Percentiles rank a stretch among this genome's conserved stretches.
Evolutionary conservation across 257 asterid genomes (phyloP).

Genomic region (Solanum sitiens): DNA sequence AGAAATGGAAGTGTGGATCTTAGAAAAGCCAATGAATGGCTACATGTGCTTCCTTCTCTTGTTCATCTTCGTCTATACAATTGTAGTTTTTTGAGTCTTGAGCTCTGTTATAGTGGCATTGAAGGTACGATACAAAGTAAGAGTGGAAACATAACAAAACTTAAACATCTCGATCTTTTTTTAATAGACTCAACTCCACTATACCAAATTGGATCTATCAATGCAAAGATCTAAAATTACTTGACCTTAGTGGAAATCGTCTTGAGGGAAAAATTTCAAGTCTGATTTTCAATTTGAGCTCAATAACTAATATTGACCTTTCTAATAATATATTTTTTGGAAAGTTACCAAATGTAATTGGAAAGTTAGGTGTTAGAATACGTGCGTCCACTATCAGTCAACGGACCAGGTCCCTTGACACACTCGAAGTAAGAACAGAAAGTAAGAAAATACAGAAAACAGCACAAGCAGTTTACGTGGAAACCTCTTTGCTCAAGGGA

Average conservation of each 20-base stretch:
- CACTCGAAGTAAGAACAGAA: too few relatives aligned
- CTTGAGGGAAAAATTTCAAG: constrained; percentile 12
- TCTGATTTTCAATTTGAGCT: background rate
- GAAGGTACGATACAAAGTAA: constrained; percentile 5
- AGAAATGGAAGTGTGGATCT: background rate
- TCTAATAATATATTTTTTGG: background rate
- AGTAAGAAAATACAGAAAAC: too few relatives aligned
- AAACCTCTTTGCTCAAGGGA: too few relatives aligned
- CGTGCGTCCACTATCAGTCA: too few relatives aligned
- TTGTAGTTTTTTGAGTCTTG: constrained; percentile 1
- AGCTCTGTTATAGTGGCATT: background rate
- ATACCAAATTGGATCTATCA: constrained; percentile 30
- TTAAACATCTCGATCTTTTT: constrained; percentile 1
- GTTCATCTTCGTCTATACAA: background rate
- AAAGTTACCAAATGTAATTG: background rate
- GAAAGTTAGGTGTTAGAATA: background rate
- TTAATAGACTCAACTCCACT: background rate
- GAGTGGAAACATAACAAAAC: background rate
- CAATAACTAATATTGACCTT: too few relatives aligned
- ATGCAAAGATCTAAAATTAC: constrained; percentile 3
- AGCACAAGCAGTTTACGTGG: too few relatives aligned
- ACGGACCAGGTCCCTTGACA: too few relatives aligned
- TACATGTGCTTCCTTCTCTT: constrained; percentile 1
- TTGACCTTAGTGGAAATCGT: background rate
- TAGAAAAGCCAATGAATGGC: background rate